A percentile compares a stretch with the other conserved stretches of the same genome.
Evolutionary conservation across 345 rosid genomes (phyloP).

Genomic region (Brassica rapa): DNA sequence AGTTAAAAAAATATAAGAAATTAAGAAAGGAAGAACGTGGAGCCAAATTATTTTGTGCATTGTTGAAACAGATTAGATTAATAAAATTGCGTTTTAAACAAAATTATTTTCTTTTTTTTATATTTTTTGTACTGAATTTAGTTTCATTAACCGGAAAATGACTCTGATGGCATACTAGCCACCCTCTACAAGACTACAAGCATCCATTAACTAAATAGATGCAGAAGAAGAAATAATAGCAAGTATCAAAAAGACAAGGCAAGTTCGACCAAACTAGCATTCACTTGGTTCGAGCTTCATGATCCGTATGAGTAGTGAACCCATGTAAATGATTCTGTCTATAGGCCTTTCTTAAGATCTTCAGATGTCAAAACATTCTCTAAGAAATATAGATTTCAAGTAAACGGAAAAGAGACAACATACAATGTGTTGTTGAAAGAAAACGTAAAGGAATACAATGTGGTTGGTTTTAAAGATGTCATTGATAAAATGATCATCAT

Average conservation of each 20-base stretch:
- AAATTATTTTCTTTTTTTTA: background rate
- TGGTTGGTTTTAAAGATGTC: background rate
- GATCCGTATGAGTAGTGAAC: background rate
- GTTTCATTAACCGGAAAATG: background rate
- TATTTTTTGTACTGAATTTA: background rate
- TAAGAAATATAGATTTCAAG: background rate
- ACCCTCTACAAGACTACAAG: background rate
- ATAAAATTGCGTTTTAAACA: background rate
- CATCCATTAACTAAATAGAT: background rate
- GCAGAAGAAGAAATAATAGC: background rate
- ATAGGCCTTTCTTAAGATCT: background rate
- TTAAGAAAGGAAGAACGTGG: background rate
- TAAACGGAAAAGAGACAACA: background rate
- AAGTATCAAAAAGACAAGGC: background rate
- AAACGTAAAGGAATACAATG: background rate
- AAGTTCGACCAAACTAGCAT: background rate
- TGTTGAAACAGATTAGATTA: background rate
- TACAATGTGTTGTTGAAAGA: background rate
- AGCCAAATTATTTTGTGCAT: background rate
- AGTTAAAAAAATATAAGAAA: background rate
- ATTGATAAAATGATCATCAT: slow-evolving; percentile 10
- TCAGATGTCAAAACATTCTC: background rate
- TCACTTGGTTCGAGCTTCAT: background rate
- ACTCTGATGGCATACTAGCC: background rate
- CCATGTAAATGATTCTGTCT: background rate